Evolutionary conservation across 371 early-diverging fungal species (phyloP), one percentile per base, ranked within the genome.

Genomic region (Mucor indicus): DNA sequence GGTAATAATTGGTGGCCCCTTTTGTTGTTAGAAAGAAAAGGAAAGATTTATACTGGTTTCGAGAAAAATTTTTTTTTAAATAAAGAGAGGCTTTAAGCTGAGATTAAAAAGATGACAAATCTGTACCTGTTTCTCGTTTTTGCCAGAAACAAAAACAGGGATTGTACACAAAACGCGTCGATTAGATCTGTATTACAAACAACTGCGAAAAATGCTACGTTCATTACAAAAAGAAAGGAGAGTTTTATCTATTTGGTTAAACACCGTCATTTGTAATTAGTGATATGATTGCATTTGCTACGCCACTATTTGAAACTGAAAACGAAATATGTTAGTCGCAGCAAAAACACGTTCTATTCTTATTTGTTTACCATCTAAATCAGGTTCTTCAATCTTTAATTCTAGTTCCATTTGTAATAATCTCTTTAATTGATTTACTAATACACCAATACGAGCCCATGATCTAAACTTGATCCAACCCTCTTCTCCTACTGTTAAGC

Each of bases 401-500:
- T 81, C 80, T 32, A 93, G 59, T 30, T 81, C 72, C 23, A 77
- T 63, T 42, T 87, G 87, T 24, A 93, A 59, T 38, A 90, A 56
- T 36, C 73, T 55, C 29, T 88, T 81, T 17, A 93, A 50, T 15
- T 85, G 87, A 52, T 86, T 85, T 19, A 89, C 85, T 15, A 93
- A 71, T 2, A 86, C 87, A 4, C 87, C 87, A 36, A 91, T 84
- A 25, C 92, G 69, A 10, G 91, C 86, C 82, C 87, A 90, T 12
- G 91, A 88, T 30, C 85, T 76, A 55, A 90, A 76, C 51, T 79
- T 75, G 36, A 80, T 64, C 67, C 80, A 78, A 17, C 80, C 81
- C 35, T 73, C 81, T 4, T 74, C 62, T 24, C 77, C 80, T 27
- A 84, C 73, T 43, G 57, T 59, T 13, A 87, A 53, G 3, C 85